Conservation (phyloP, 139 green algal genomes). For the Coccomyxa sp. region DNA sequence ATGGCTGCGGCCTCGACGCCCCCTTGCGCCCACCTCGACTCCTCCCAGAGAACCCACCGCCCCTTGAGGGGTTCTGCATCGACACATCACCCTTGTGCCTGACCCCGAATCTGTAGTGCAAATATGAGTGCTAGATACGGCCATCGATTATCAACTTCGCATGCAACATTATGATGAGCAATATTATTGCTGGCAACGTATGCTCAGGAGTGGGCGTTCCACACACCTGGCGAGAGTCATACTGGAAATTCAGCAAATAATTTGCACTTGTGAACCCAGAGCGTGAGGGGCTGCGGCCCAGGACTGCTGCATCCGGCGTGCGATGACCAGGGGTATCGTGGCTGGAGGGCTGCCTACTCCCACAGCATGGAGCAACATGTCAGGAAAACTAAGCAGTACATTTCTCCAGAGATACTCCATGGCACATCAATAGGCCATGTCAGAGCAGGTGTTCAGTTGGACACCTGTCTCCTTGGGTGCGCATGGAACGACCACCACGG, state of each 20-base stretch:
- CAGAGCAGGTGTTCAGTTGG: too few species aligned
- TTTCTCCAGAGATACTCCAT: too few species aligned
- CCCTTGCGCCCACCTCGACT: slow-evolving; percentile 9
- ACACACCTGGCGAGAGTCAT: neutral
- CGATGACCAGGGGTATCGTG: neutral
- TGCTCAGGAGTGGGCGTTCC: neutral
- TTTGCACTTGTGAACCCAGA: slow-evolving; percentile 32
- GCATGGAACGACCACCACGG: too few species aligned
- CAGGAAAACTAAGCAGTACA: too few species aligned
- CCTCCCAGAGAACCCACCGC: slow-evolving; percentile 1
- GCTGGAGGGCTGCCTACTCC: too few species aligned
- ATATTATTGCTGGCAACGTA: neutral
- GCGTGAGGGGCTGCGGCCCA: slow-evolving; percentile 16
- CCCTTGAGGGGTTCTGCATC: neutral
- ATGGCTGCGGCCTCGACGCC: slow-evolving; percentile 35
- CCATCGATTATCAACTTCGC: neutral
- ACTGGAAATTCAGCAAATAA: slow-evolving; percentile 59
- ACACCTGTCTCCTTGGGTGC: too few species aligned
- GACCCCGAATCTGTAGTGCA: neutral
- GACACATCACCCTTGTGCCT: neutral
- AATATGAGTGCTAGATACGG: neutral
- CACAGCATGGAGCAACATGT: too few species aligned
- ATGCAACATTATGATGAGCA: neutral
- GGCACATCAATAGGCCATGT: too few species aligned
- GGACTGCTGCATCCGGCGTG: neutral